A percentile compares a stretch with the other conserved stretches of the same genome.
Conservation (phyloP, 352 stramenopile genomes). For the Phytophthora sojae region DNA sequence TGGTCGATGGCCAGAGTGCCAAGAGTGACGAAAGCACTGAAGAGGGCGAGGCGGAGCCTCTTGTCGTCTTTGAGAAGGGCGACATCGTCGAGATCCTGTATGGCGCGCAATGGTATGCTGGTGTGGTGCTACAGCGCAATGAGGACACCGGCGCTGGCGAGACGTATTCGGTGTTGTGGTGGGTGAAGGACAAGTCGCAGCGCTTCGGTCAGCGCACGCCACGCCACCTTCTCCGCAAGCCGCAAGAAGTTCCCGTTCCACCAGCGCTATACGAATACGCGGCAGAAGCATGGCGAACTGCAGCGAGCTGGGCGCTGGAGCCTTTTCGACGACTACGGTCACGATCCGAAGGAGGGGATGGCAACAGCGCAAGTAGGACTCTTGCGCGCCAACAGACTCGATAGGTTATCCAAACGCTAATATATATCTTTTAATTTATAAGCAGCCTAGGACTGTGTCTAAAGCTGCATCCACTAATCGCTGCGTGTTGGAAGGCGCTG, state of each 20-base stretch:
- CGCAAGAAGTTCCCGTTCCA: conserved; percentile 35
- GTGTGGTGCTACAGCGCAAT: conserved; percentile 72
- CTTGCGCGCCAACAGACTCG: conserved; percentile 10
- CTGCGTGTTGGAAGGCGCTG: no score
- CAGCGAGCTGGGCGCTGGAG: conserved; percentile 52
- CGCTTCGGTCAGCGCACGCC: conserved; percentile 66
- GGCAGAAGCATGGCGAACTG: conserved; percentile 56
- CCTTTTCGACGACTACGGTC: conserved; percentile 51
- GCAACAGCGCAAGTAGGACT: conserved; percentile 4
- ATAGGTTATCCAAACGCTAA: conserved; percentile 1
- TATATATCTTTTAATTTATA: no score
- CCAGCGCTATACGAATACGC: conserved; percentile 62
- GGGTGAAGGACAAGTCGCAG: conserved; percentile 83
- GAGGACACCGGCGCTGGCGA: conserved; percentile 39
- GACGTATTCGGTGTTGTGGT: conserved; percentile 86
- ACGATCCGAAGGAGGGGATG: conserved; percentile 28
- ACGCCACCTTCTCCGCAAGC: conserved; percentile 59
- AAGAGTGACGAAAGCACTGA: conserved; percentile 5
- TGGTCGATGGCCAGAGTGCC: neutral
- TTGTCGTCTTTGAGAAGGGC: conserved; percentile 54
- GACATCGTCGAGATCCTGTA: conserved; percentile 74
- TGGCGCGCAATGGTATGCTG: conserved; percentile 66
- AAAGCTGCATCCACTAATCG: no score
- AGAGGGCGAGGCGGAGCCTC: conserved; percentile 4
- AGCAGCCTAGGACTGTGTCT: no score